These are phyloP conservation scores for Heliamphora exappendiculata DNA, from an alignment of 148 eudicot species.

Conservation along the genomic window DNA sequence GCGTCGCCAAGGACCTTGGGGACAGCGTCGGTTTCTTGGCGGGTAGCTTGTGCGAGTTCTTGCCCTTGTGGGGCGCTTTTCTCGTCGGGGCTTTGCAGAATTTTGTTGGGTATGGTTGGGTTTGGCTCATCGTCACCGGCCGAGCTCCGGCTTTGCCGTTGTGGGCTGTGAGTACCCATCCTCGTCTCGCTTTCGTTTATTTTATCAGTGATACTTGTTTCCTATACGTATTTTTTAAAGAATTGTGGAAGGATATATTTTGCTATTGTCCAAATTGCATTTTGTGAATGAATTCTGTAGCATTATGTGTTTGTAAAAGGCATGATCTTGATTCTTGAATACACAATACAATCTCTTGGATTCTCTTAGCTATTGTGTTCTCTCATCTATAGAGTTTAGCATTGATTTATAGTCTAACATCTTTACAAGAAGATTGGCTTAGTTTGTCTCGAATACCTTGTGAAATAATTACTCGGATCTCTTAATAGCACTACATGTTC, in stretches of 20 bases:
- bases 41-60: constrained; percentile 67
- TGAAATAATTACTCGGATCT: too few species aligned
- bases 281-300: too few species aligned
- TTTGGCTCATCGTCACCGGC: constrained; percentile 75
- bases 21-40: constrained; percentile 95
- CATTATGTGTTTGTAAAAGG: too few species aligned
- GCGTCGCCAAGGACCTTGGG: constrained; percentile 89
- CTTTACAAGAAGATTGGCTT: not conserved
- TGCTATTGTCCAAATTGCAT: too few species aligned
- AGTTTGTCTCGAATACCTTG: not conserved
- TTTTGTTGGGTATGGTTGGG: constrained; percentile 84
- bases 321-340: not conserved
- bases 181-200: not conserved
- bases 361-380: not conserved
- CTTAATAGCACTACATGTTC: not conserved
- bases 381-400: too few species aligned
- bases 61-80: constrained; percentile 84
- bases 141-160: constrained; percentile 67
- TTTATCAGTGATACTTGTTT: not conserved
- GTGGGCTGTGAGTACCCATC: constrained; percentile 89
- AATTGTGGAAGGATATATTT: too few species aligned
- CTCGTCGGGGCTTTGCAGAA: constrained; percentile 89
- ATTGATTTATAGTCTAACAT: not conserved
- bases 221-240: not conserved
- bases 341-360: not conserved